Conservation (phyloP, 2,329 filamentous ascomycete species). For the Diaporthe destruens region DNA sequence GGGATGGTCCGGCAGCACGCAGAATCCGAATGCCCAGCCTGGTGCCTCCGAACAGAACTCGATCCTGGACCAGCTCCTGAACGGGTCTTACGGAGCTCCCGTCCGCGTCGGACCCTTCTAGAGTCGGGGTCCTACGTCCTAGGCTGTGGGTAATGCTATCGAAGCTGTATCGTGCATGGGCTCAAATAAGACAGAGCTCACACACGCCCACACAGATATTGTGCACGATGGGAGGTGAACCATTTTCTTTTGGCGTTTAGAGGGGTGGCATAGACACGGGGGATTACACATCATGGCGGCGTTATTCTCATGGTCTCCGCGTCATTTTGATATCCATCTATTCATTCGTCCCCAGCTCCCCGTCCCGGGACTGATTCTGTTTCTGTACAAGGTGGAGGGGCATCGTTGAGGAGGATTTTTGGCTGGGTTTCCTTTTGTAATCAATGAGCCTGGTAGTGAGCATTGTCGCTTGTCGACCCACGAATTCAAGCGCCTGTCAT, state of each 20-base stretch:
- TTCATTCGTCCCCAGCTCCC: constrained; percentile 2
- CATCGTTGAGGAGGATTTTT: constrained; percentile 26
- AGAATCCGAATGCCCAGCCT: constrained; percentile 44
- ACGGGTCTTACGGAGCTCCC: constrained; percentile 69
- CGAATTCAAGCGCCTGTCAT: not conserved
- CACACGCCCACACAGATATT: constrained; percentile 10
- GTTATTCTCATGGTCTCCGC: constrained; percentile 33
- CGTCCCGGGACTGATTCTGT: constrained; percentile 36
- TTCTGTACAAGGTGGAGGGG: constrained; percentile 27
- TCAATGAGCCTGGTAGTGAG: constrained; percentile 10
- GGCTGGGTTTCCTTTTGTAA: constrained; percentile 32
- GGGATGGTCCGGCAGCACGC: constrained; percentile 77
- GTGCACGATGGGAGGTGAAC: constrained; percentile 11
- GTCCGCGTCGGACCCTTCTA: constrained; percentile 75
- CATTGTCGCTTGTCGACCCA: not conserved
- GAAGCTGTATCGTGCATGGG: not conserved
- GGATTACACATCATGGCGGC: constrained; percentile 40
- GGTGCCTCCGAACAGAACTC: constrained; percentile 62
- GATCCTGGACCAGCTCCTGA: constrained; percentile 73
- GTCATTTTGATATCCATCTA: constrained; percentile 41
- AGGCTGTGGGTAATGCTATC: not conserved
- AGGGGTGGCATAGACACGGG: constrained; percentile 41
- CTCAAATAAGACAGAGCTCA: not conserved
- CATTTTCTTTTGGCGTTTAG: constrained; percentile 21
- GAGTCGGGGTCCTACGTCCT: constrained; percentile 8